phyloP scores from a whole-genome alignment of 768 basidiomycete species.

The Mycena metata region DNA sequence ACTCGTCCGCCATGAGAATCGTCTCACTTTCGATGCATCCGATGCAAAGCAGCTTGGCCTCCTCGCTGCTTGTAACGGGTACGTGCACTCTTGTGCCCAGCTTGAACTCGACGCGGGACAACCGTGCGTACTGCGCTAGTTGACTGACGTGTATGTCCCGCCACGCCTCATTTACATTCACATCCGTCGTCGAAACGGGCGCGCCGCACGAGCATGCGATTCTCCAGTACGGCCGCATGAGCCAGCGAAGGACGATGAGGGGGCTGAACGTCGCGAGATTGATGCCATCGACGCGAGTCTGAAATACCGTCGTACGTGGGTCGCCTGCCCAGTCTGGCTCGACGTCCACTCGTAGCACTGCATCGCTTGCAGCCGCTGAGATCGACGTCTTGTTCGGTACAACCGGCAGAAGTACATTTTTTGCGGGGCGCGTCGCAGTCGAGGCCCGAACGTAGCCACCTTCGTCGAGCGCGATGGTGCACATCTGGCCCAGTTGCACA shows the following conservation, averaged over 20 bases:
- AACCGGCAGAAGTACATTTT: conserved; percentile 5
- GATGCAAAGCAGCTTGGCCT: conserved; percentile 7
- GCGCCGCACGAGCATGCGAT: conserved; percentile 8
- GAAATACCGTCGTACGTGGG: conserved; percentile 8
- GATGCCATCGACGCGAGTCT: conserved; percentile 8
- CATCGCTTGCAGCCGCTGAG: conserved; percentile 3
- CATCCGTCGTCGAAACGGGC: conserved; percentile 6
- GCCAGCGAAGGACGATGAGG: conserved; percentile 7
- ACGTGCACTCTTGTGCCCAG: conserved; percentile 8
- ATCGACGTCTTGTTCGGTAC: not conserved
- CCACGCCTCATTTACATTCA: conserved; percentile 3
- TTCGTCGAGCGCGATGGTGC: conserved; percentile 5
- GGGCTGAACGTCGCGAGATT: conserved; percentile 7
- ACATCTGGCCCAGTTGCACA: conserved; percentile 8
- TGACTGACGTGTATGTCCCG: conserved; percentile 8
- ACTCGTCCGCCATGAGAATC: conserved; percentile 5
- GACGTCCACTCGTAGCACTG: conserved; percentile 8
- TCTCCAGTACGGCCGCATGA: conserved; percentile 5
- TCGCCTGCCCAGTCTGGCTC: conserved; percentile 6
- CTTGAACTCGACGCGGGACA: conserved; percentile 7
- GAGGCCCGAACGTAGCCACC: conserved; percentile 7
- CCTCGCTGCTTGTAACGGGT: conserved; percentile 5
- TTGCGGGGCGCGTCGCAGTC: conserved; percentile 1
- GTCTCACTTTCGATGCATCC: conserved; percentile 4
- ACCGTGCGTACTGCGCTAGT: conserved; percentile 8